phyloP scores from a whole-genome alignment of 2,329 filamentous ascomycete species.

The Colletotrichum sp. region DNA sequence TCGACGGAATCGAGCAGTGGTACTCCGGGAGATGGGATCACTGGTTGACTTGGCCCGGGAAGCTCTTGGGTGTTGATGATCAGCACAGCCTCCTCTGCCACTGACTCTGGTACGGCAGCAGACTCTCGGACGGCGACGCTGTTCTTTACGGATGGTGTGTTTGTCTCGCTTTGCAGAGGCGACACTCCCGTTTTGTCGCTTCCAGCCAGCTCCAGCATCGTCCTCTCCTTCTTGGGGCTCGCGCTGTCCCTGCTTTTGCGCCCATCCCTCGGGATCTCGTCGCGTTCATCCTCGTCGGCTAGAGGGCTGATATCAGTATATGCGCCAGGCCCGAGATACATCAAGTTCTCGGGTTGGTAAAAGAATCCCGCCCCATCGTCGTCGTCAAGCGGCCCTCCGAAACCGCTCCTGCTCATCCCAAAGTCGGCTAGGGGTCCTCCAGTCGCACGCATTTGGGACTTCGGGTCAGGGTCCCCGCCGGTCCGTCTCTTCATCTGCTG shows the following conservation, averaged over 20 bases:
- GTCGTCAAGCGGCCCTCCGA: conserved; percentile 28
- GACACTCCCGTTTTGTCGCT: conserved; percentile 24
- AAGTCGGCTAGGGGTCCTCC: conserved; percentile 24
- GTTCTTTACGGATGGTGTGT: conserved; percentile 26
- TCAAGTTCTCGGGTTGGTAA: conserved; percentile 58
- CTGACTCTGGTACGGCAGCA: background rate
- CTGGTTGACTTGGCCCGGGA: background rate
- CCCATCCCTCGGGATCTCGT: background rate
- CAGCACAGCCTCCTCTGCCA: background rate
- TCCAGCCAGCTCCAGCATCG: background rate
- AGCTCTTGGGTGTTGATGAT: background rate
- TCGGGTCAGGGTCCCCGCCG: conserved; percentile 1
- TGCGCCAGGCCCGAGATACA: conserved; percentile 54
- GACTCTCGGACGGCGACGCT: conserved; percentile 25
- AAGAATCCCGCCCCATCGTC: conserved; percentile 41
- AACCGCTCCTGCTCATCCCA: conserved; percentile 20
- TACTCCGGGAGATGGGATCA: conserved; percentile 16
- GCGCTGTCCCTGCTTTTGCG: background rate
- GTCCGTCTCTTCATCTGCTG: conserved; percentile 49
- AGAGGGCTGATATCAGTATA: conserved; percentile 52
- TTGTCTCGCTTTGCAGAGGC: conserved; percentile 28
- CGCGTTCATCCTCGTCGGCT: conserved; percentile 41
- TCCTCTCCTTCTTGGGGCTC: background rate
- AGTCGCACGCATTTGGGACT: conserved; percentile 22
- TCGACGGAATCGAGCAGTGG: conserved; percentile 40